Base-by-base conservation (phyloP, 495 filamentous ascomycete species). In the Aspergillus ellipticus region DNA sequence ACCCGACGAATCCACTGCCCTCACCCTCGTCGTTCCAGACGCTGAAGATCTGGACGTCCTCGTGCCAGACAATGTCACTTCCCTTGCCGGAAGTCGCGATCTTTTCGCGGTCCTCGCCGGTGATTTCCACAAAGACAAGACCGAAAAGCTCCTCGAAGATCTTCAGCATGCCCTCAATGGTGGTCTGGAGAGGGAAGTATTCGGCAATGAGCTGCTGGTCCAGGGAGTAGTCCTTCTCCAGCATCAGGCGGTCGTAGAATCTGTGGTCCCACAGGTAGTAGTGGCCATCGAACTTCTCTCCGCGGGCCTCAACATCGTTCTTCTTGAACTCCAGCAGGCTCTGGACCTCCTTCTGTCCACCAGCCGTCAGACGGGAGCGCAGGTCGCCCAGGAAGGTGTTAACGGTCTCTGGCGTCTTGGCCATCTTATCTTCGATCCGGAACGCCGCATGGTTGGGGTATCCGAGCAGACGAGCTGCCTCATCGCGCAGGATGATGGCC, bases 141-240 rank as follows among this genome's bases (percentile, higher is more conserved):
- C 94, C 94, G 60, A 98, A 96, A 0, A 98, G 79, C 66, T 90
- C 78, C 71, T 97, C 93, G 60, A 98, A 97, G 62, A 97, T 96
- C 64, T 85, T 77, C 51, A 98, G 82, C 95, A 97, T 98, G 54
- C 89, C 90, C 26, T 81, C 76, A 49, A 98, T 88, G 2, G 90
- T 95, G 3, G 84, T 85, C 60, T 85, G 81, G 20, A 97, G 74
- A 3, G 94, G 93, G 78, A 97, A 98, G 72, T 94, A 97, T 69
- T 98, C 91, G 20, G 93, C 84, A 61, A 98, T 89, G 51, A 87
- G 84, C 66, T 91, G 83, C 58, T 96, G 89, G 65, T 98, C 92
- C 29, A 98, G 82, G 56, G 81, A 84, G 67, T 87, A 96, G 59
- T 97, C 88, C 64, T 89, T 84, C 78, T 97, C 92, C 10, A 96